These are phyloP conservation scores for Candida ovalis DNA, from an alignment of 805 yeast genomes.

Conservation along the genomic window DNA sequence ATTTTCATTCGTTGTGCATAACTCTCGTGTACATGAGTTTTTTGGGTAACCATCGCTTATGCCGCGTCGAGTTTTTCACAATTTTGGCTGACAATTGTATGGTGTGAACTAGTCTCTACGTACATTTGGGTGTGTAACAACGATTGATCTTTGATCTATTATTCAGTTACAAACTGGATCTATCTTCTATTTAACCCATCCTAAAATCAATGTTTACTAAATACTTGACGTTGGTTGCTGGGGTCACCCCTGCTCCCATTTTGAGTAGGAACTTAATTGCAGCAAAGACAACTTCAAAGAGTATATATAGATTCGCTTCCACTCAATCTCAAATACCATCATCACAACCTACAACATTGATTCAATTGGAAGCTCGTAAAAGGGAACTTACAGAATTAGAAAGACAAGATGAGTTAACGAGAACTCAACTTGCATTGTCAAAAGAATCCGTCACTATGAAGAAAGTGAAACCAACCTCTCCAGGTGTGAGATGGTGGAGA, in stretches of 20 bases:
- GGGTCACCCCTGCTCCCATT: background rate
- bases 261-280: background rate
- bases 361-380: conserved; percentile 32
- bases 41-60: background rate
- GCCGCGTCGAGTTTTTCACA: background rate
- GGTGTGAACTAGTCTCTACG: too few species aligned
- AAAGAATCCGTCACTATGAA: conserved; percentile 70
- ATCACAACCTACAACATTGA: conserved; percentile 25
- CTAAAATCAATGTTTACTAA: conserved; percentile 4
- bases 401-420: conserved; percentile 67
- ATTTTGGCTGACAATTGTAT: too few species aligned
- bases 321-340: conserved; percentile 3
- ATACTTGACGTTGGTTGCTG: conserved; percentile 1
- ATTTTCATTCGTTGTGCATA: conserved; percentile 29
- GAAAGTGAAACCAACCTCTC: conserved; percentile 74
- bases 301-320: conserved; percentile 15
- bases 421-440: conserved; percentile 68
- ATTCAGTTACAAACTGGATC: too few species aligned
- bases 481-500: conserved; percentile 85
- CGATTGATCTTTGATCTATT: too few species aligned
- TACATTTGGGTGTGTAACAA: too few species aligned
- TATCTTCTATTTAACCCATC: background rate
- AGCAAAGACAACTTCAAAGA: background rate
- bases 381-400: conserved; percentile 68
- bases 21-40: conserved; percentile 6